Evolutionary conservation across 805 yeast species (phyloP), one percentile per base, ranked within the genome.

Genomic region (Wickerhamomyces alni): DNA sequence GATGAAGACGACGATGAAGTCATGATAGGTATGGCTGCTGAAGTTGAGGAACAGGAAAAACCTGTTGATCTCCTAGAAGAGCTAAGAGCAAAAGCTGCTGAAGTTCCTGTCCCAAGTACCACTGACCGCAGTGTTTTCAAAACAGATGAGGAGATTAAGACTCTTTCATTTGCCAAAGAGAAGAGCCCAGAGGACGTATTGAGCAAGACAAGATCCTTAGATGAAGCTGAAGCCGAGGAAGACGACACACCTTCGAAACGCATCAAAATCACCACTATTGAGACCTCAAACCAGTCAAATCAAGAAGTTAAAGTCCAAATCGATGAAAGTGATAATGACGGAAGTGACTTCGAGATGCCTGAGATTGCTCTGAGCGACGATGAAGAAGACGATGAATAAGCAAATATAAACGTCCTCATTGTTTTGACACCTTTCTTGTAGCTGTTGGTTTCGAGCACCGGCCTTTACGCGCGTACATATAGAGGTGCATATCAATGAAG

Each of bases 261-360:
- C 16, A 37, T 51, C 39, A 54, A 53, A 37, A 41, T 51, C 17
- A 38, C 37, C 4, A 47, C 42, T 17, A 39, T 28, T 6, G 28
- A 41, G 7, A 15, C 18, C 3, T n/a, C 26, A 33, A 11, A 13
- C n/a, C 10, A 29, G 12, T 34, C 16, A 2, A 9, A 37, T n/a
- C 40, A 39, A 3, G 45, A 41, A 16, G 45, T 44, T 18, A 39
- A 40, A 8, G 48, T 40, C 3, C 42, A 40, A 24, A 36, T 40
- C 5, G 50, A 40, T 3, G 48, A 52, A 5, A 44, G 39, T 13
- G 50, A 42, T 5, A 61, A 56, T 18, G 65, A 56, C 21, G 65
- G 58, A 15, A 65, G 72, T 16, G 80, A 75, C 45, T 69, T 74
- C 34, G 80, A 74, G 44, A 71, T 75, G 39, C 81, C 81, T 7